Evolutionary conservation across 2,329 filamentous ascomycete genomes (phyloP).

Genomic region (Diaporthe sp.): DNA sequence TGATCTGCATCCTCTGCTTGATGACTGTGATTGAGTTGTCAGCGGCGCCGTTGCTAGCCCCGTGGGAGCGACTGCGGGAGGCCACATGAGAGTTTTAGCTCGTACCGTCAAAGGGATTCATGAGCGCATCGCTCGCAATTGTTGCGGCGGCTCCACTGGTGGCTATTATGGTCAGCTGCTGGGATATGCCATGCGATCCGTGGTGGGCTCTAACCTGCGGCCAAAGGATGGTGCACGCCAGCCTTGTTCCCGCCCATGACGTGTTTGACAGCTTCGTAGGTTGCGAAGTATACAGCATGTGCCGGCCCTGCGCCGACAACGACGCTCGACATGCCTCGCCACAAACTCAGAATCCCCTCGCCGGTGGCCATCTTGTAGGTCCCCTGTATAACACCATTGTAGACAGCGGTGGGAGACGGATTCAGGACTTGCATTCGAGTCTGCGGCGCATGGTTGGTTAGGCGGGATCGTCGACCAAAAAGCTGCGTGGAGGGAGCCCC

Average conservation of each 20-base stretch:
- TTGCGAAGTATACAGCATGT: conserved; percentile 98
- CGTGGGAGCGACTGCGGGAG: neutral
- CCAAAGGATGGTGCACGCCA: conserved; percentile 90
- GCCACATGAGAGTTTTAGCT: neutral
- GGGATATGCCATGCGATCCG: neutral
- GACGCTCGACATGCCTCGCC: conserved; percentile 97
- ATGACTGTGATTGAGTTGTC: conserved; percentile 75
- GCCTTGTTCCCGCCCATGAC: conserved; percentile 91
- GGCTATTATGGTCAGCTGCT: conserved; percentile 64
- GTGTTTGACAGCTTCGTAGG: conserved; percentile 97
- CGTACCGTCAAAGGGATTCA: conserved; percentile 99
- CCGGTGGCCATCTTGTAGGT: conserved; percentile 91
- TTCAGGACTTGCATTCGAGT: conserved; percentile 98
- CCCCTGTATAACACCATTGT: conserved; percentile 91
- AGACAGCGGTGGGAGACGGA: conserved; percentile 83
- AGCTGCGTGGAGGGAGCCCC: conserved; percentile 41
- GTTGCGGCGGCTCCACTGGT: conserved; percentile 95
- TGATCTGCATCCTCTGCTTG: conserved; percentile 99
- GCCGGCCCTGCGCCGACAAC: conserved; percentile 97
- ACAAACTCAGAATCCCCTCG: conserved; percentile 91
- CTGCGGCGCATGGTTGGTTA: conserved; percentile 60
- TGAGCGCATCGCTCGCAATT: conserved; percentile 96
- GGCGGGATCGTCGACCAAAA: conserved; percentile 1
- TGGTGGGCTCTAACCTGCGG: conserved; percentile 76
- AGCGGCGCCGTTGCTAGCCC: conserved; percentile 3